Percentiles rank a stretch among this genome's conserved stretches.
Evolutionary conservation across 2,329 filamentous ascomycete species (phyloP).

Genomic region (Cercospora brassicicola): DNA sequence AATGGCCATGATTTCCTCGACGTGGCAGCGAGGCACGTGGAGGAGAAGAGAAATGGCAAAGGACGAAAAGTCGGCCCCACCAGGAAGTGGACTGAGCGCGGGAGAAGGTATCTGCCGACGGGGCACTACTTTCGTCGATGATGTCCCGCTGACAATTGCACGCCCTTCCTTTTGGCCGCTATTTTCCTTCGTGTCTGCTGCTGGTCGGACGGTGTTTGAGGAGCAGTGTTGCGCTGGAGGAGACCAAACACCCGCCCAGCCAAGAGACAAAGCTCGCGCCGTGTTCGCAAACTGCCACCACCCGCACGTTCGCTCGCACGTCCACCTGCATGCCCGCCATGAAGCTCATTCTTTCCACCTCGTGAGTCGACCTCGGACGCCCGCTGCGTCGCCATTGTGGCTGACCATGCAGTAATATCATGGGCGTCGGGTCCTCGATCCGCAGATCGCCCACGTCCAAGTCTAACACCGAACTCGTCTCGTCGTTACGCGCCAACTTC

Average conservation of each 20-base stretch:
- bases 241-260: not conserved
- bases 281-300: slow-evolving; percentile 9
- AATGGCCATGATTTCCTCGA: slow-evolving; percentile 51
- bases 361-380: slow-evolving; percentile 56
- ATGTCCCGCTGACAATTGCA: slow-evolving; percentile 4
- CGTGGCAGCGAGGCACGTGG: slow-evolving; percentile 7
- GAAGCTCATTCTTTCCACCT: slow-evolving; percentile 81
- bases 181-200: not conserved
- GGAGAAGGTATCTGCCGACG: slow-evolving; percentile 5
- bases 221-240: not conserved
- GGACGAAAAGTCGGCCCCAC: slow-evolving; percentile 6
- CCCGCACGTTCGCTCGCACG: not conserved
- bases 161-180: not conserved
- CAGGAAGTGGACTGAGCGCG: not conserved
- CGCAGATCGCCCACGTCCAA: slow-evolving; percentile 74
- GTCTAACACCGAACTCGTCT: slow-evolving; percentile 90
- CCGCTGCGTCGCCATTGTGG: slow-evolving; percentile 10
- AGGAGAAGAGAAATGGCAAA: slow-evolving; percentile 7
- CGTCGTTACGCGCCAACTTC: slow-evolving; percentile 83
- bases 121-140: slow-evolving; percentile 4
- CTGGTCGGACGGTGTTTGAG: not conserved
- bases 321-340: slow-evolving; percentile 50
- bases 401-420: slow-evolving; percentile 66
- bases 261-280: slow-evolving; percentile 6
- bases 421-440: slow-evolving; percentile 80